Evolutionary conservation across 2,329 filamentous ascomycete species (phyloP).

Genomic region (Neonectria punicea): DNA sequence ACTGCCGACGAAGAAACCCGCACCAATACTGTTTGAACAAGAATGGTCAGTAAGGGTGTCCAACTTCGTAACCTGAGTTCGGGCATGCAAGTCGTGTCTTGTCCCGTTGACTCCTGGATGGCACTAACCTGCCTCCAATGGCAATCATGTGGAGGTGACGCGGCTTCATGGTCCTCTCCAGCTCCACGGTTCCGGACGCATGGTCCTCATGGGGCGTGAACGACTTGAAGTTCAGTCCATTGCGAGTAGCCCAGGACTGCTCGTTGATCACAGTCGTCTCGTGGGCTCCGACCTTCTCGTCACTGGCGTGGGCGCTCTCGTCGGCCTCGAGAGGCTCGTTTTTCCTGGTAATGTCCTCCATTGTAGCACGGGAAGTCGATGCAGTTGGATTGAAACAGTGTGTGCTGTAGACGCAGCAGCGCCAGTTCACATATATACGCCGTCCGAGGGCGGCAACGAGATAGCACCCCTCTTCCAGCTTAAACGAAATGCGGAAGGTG

Average conservation of each 20-base stretch:
- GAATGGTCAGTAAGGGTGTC: conserved; percentile 2
- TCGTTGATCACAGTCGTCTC: conserved; percentile 5
- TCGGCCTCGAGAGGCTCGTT: conserved; percentile 30
- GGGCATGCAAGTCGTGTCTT: not conserved
- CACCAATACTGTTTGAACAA: conserved; percentile 56
- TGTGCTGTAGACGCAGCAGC: not conserved
- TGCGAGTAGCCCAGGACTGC: conserved; percentile 41
- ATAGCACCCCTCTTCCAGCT: conserved; percentile 5
- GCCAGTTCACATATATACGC: conserved; percentile 9
- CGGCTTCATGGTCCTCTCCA: conserved; percentile 42
- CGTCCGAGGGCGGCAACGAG: conserved; percentile 1
- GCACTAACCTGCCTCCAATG: conserved; percentile 41
- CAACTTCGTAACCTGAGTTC: not conserved
- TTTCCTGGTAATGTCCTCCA: conserved; percentile 36
- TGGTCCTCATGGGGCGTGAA: conserved; percentile 39
- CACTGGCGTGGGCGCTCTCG: conserved; percentile 22
- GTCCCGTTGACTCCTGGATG: not conserved
- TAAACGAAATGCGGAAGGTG: conserved; percentile 25
- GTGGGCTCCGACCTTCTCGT: conserved; percentile 33
- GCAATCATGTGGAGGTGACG: conserved; percentile 45
- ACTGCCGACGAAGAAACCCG: conserved; percentile 71
- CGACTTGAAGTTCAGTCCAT: conserved; percentile 39
- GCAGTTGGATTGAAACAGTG: not conserved
- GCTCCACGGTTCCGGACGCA: conserved; percentile 34
- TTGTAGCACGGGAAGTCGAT: conserved; percentile 5